Base-by-base conservation (phyloP, 208 protist genomes). In the Crithidia sp. region DNA sequence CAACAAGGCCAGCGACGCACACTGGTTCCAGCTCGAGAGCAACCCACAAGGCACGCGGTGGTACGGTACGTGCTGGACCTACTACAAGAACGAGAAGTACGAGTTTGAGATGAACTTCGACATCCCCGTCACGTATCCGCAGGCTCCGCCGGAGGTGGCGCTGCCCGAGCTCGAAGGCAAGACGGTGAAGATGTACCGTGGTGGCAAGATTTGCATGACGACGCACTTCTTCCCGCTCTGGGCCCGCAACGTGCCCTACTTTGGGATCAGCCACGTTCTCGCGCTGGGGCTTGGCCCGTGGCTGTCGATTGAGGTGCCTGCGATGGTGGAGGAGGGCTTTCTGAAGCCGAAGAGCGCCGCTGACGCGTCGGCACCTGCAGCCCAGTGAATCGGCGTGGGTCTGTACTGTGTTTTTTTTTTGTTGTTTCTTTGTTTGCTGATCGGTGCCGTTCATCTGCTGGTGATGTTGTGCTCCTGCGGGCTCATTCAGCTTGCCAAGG, bases 101-200 rank as follows among this genome's bases (percentile, higher is more conserved):
- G 96, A 99, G 87, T 99, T 99, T 67, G 89, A 98, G 59, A 77
- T 99, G 62, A 90, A 98, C 82, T 99, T 99, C 84, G 98, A 99
- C 57, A 94, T 99, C 49, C 98, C 98, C 14, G 97, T 98, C 6
- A 97, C 97, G 39, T 99, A 99, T 76, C 98, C 98, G 40, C 87
- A 88, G 55, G 97, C 95, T 10, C 78, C 98, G 7, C 95, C 97
- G n/a, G 98, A 99, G 71, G 85, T 99, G 17, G 91, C 85, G 12
- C 82, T 99, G 45, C 98, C 98, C 17, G 97, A 99, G 83, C 79
- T 99, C 47, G 98, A 99, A 28, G 96, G 95, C 16, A 99, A 99
- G 83, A 99, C 98, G 7, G 94, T 97, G 53, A 99, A 99, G 85
- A 99, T 99, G 98, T 99, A 99, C 83, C 87, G 97, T 44, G 98